Evolutionary conservation across 495 filamentous ascomycete species (phyloP).

Genomic region (Hypoxylon crocopeplum): DNA sequence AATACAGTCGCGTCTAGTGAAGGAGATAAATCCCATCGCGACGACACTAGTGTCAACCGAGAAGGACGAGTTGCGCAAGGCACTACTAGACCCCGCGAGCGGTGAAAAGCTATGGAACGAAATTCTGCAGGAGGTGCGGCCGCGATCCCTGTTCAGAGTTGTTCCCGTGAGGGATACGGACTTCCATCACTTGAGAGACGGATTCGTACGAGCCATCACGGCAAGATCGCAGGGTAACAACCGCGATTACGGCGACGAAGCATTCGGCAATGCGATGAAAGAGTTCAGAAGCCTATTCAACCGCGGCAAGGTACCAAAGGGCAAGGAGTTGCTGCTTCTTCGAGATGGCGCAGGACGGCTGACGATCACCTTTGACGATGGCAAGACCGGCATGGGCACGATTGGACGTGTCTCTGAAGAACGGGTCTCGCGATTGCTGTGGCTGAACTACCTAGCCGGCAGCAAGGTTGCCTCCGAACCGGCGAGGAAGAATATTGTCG

Average conservation of each 20-base stretch:
- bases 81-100: conserved; percentile 71
- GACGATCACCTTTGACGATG: conserved; percentile 71
- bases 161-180: conserved; percentile 89
- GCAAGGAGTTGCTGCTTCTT: conserved; percentile 73
- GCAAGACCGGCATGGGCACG: conserved; percentile 51
- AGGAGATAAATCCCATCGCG: conserved; percentile 67
- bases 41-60: conserved; percentile 83
- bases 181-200: conserved; percentile 89
- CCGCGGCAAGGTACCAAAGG: conserved; percentile 75
- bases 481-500: conserved; percentile 80
- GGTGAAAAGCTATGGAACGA: conserved; percentile 76
- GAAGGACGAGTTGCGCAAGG: conserved; percentile 70
- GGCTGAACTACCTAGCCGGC: conserved; percentile 89
- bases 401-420: conserved; percentile 70
- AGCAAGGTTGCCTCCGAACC: conserved; percentile 85
- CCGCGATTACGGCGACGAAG: conserved; percentile 67
- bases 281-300: conserved; percentile 81
- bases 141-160: conserved; percentile 74
- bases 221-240: conserved; percentile 62
- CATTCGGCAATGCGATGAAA: conserved; percentile 72
- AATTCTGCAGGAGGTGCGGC: conserved; percentile 65
- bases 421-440: conserved; percentile 78
- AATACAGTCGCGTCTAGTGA: conserved; percentile 53
- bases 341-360: conserved; percentile 71
- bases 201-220: conserved; percentile 84